Evolutionary conservation across 2,329 filamentous ascomycete genomes (phyloP).

Genomic region (Beauveria medogensis): DNA sequence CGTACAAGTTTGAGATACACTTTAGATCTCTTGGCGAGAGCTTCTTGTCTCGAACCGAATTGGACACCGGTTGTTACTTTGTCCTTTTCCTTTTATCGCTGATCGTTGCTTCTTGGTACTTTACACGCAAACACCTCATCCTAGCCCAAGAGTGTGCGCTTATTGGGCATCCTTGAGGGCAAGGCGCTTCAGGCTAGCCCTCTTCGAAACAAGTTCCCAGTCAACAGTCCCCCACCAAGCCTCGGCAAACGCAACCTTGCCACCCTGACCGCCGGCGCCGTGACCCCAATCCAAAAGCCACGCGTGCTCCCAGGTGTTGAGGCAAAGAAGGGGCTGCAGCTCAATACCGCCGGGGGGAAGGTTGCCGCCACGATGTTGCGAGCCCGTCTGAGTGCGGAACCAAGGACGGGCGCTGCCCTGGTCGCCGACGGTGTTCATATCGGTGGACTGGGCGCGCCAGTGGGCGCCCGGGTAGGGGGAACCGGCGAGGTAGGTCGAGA

Average conservation of each 20-base stretch:
- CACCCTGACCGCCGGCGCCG: slow-evolving; percentile 48
- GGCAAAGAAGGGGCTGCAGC: slow-evolving; percentile 71
- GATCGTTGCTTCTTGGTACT: background rate
- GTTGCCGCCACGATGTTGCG: slow-evolving; percentile 20
- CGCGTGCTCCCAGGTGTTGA: slow-evolving; percentile 95
- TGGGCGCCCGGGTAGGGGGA: slow-evolving; percentile 81
- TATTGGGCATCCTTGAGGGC: slow-evolving; percentile 23
- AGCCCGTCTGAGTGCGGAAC: slow-evolving; percentile 30
- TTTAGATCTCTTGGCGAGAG: background rate
- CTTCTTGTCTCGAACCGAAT: background rate
- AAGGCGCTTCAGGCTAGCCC: slow-evolving; percentile 25
- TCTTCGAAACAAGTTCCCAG: slow-evolving; percentile 63
- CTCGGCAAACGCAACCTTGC: slow-evolving; percentile 68
- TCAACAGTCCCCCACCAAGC: slow-evolving; percentile 85
- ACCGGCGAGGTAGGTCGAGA: slow-evolving; percentile 86
- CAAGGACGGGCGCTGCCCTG: slow-evolving; percentile 28
- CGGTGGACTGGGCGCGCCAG: slow-evolving; percentile 60
- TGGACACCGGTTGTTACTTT: background rate
- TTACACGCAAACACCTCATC: background rate
- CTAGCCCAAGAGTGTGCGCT: background rate
- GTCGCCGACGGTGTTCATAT: slow-evolving; percentile 58
- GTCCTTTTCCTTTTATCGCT: background rate
- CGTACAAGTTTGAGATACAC: slow-evolving; percentile 2
- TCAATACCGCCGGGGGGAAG: slow-evolving; percentile 59
- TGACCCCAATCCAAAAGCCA: slow-evolving; percentile 76